Base-by-base conservation (phyloP, 176 grass and related monocot species). In the Elymus sibiricus region DNA sequence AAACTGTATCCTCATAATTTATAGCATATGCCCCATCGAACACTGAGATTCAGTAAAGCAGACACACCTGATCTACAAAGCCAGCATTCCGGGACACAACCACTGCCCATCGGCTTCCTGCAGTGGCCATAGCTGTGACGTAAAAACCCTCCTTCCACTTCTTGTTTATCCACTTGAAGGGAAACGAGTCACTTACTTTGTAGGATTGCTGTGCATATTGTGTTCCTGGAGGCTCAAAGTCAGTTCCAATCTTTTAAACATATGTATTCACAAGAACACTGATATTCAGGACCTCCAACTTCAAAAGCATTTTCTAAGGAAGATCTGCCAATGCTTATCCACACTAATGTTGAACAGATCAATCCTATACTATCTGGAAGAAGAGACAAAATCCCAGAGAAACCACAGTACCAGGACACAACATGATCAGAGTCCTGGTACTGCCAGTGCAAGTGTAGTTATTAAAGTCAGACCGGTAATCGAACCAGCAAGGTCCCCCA, bases 101-200 rank as follows among this genome's bases (percentile, higher is more conserved):
- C 72, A 98, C 85, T 13, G 91, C 95, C 95, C 95, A 98, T 66
- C 93, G 43, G 44, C 77, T 95, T 79, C 95, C 93, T 67, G 95
- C 91, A 77, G 95, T 95, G 34, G 93, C 93, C 95, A 95, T 95
- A 68, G 95, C 90, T 77, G 93, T 98, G 73, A 98, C 95, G 25
- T 80, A 93, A 64, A 98, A 98, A 32, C 89, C 91, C 69, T 98
- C 95, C 89, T 93, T 98, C 95, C 93, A 98, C 81, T 95, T 95
- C 85, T 95, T 98, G 87, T 93, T 98, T 92, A 98, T 98, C 95
- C 95, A 98, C 83, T 98, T 98, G 80, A 87, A 98, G 15, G 95
- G 95, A 88, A 98, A 98, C 38, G 95, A 92, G 24, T 98, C 95
- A 1, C 91, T 93, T 73, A 98, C 95, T 90, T 98, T 98, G 71